Conservation (phyloP, 2,329 filamentous ascomycete species). For the Pseudocercospora eumusae region DNA sequence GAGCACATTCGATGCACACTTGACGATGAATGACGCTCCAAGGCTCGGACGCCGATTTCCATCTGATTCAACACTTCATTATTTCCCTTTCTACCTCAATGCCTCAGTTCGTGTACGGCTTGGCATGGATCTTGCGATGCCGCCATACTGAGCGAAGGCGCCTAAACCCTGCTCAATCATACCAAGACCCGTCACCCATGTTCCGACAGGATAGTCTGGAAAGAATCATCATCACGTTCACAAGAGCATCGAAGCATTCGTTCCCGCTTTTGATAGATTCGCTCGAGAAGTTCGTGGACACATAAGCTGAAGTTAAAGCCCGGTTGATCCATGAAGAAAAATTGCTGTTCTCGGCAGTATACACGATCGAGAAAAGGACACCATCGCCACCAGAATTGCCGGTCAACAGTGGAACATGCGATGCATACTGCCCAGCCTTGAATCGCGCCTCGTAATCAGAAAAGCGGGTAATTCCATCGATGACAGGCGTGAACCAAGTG, state of each 20-base stretch:
- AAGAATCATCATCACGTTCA: too few relatives aligned
- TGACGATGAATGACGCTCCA: background rate
- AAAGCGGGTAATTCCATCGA: conserved; percentile 12
- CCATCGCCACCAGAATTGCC: conserved; percentile 13
- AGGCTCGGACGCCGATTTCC: background rate
- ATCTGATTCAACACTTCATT: background rate
- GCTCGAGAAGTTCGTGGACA: conserved; percentile 40
- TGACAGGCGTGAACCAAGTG: conserved; percentile 17
- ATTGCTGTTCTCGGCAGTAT: conserved; percentile 31
- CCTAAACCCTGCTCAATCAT: background rate
- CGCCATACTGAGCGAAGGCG: background rate
- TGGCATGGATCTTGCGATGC: background rate
- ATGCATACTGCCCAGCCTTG: conserved; percentile 1
- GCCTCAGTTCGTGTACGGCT: background rate
- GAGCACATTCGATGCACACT: background rate
- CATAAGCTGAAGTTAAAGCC: conserved; percentile 41
- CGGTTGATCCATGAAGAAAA: conserved; percentile 48
- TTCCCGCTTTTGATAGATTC: conserved; percentile 47
- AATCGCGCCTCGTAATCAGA: conserved; percentile 8
- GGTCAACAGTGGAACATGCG: conserved; percentile 15
- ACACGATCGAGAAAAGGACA: conserved; percentile 9
- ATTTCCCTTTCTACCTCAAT: background rate
- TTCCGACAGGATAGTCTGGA: conserved; percentile 3
- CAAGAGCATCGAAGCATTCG: too few relatives aligned
- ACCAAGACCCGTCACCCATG: background rate